phyloP scores from a whole-genome alignment of 2,329 filamentous ascomycete species.

The Penicillium oxalicum region DNA sequence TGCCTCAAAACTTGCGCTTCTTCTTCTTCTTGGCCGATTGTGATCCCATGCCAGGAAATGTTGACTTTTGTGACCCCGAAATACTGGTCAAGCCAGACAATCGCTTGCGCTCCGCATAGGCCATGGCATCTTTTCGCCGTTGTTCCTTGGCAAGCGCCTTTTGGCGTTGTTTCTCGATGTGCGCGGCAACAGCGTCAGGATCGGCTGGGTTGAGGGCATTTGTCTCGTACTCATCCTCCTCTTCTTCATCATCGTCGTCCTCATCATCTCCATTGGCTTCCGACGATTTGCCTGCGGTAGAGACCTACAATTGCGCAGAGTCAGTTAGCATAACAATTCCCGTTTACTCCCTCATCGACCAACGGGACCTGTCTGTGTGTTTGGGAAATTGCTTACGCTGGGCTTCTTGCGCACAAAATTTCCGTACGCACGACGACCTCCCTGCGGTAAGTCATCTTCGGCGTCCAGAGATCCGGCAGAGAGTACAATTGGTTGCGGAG shows the following conservation, averaged over 20 bases:
- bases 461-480: conserved; percentile 31
- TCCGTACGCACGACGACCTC: conserved; percentile 35
- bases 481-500: conserved; percentile 26
- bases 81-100: conserved; percentile 27
- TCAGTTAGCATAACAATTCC: background rate
- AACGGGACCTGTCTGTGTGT: background rate
- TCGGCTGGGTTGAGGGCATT: conserved; percentile 3
- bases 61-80: conserved; percentile 20
- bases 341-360: too few relatives aligned
- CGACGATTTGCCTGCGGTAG: background rate
- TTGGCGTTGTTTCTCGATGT: conserved; percentile 12
- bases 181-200: conserved; percentile 11
- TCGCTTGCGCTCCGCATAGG: conserved; percentile 6
- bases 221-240: conserved; percentile 10
- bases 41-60: background rate
- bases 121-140: conserved; percentile 8
- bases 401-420: conserved; percentile 34
- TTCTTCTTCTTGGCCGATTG: conserved; percentile 10
- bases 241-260: conserved; percentile 11
- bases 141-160: conserved; percentile 7
- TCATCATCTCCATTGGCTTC: conserved; percentile 6
- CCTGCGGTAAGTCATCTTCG: conserved; percentile 25
- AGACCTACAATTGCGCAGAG: conserved; percentile 1
- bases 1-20: conserved; percentile 16
- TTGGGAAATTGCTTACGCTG: conserved; percentile 17